A percentile compares a stretch with the other conserved stretches of the same genome.
Conservation (phyloP, 768 basidiomycete species). For the Calocybe gangraenosa region DNA sequence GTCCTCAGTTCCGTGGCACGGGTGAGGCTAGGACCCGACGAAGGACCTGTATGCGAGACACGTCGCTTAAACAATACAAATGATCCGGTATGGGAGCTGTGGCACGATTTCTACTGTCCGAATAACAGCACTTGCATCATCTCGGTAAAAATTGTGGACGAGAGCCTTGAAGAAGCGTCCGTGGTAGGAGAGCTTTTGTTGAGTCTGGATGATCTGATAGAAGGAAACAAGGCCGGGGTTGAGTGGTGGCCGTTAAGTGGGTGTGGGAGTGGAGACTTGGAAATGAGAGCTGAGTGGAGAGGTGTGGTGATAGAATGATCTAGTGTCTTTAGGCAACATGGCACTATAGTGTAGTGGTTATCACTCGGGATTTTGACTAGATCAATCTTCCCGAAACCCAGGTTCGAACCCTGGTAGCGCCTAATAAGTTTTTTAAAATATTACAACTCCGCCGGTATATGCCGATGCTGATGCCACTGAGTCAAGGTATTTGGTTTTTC, state of each 20-base stretch:
- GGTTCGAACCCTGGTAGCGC: slow-evolving; percentile 8
- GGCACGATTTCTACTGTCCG: slow-evolving; percentile 9
- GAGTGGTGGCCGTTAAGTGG: slow-evolving; percentile 17
- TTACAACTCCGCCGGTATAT: slow-evolving; percentile 5
- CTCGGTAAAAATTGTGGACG: slow-evolving; percentile 7
- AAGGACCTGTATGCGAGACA: slow-evolving; percentile 5
- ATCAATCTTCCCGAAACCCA: slow-evolving; percentile 4
- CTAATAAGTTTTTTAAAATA: background rate
- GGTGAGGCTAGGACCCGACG: slow-evolving; percentile 11
- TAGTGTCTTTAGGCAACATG: slow-evolving; percentile 9
- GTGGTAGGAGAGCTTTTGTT: slow-evolving; percentile 11
- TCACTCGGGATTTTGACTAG: slow-evolving; percentile 16
- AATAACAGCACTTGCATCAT: slow-evolving; percentile 8
- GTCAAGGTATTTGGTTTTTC: too few relatives aligned
- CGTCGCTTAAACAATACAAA: background rate
- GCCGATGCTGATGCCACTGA: slow-evolving; percentile 8
- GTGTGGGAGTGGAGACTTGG: slow-evolving; percentile 10
- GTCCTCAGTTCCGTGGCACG: slow-evolving; percentile 3
- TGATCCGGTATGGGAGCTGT: slow-evolving; percentile 8
- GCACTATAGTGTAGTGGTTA: slow-evolving; percentile 26
- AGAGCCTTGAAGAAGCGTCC: background rate
- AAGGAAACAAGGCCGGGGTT: slow-evolving; percentile 5
- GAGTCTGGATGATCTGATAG: slow-evolving; percentile 9
- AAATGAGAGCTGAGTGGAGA: slow-evolving; percentile 6
- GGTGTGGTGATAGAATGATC: background rate